These are phyloP conservation scores for Exophiala sp. DNA, from an alignment of 2,329 filamentous ascomycete species.

Conservation along the genomic window DNA sequence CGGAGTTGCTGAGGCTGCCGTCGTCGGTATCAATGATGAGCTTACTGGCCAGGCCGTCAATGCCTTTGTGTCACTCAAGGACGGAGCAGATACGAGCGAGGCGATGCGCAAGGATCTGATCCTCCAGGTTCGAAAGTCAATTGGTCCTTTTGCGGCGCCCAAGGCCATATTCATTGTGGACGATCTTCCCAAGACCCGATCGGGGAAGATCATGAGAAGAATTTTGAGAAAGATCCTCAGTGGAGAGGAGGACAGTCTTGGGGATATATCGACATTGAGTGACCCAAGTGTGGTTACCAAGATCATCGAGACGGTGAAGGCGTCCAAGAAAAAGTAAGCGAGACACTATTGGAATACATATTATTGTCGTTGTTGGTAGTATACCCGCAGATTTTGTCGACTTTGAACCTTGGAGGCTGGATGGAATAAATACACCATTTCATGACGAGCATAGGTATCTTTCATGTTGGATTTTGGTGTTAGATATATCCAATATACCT, in stretches of 20 bases:
- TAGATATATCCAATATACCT: too few relatives aligned
- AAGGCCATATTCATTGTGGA: slow-evolving; percentile 88
- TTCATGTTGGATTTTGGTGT: too few relatives aligned
- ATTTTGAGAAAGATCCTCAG: slow-evolving; percentile 96
- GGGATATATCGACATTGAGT: slow-evolving; percentile 82
- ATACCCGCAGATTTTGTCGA: slow-evolving; percentile 2
- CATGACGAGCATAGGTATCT: too few relatives aligned
- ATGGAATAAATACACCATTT: slow-evolving; percentile 1
- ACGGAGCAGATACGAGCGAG: slow-evolving; percentile 68
- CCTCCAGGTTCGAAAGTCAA: slow-evolving; percentile 92
- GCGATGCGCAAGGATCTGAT: slow-evolving; percentile 88
- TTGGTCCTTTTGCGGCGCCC: slow-evolving; percentile 92
- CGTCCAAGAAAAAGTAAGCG: slow-evolving; percentile 39
- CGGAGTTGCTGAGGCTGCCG: slow-evolving; percentile 85
- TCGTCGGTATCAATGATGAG: slow-evolving; percentile 88
- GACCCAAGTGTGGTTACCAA: slow-evolving; percentile 83
- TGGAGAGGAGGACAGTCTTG: slow-evolving; percentile 93
- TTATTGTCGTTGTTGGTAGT: neutral
- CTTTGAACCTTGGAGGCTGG: neutral
- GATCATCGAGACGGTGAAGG: slow-evolving; percentile 77
- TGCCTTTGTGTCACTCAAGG: slow-evolving; percentile 90
- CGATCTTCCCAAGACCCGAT: slow-evolving; percentile 93
- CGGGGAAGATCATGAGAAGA: slow-evolving; percentile 97
- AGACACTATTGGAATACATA: neutral
- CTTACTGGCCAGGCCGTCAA: slow-evolving; percentile 96